Percentiles rank a stretch among this genome's conserved stretches.
Evolutionary conservation across 2,329 filamentous ascomycete species (phyloP).

Genomic region (Herpotrichia juniperi): DNA sequence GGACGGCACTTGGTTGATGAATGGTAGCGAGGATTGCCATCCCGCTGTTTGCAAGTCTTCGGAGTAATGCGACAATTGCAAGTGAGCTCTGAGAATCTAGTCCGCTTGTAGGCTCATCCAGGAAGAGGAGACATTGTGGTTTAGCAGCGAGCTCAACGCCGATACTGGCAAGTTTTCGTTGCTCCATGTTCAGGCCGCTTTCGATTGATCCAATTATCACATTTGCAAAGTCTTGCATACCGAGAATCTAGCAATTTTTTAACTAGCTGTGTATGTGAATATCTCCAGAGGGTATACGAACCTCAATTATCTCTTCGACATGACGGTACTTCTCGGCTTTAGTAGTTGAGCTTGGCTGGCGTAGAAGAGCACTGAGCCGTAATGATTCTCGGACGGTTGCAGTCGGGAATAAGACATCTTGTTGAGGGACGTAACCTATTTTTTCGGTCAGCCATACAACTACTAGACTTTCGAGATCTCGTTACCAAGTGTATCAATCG

Average conservation of each 20-base stretch:
- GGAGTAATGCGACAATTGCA: slow-evolving; percentile 95
- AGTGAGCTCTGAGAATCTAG: slow-evolving; percentile 96
- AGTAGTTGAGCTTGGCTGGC: slow-evolving; percentile 60
- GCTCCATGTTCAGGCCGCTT: slow-evolving; percentile 64
- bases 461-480: slow-evolving; percentile 34
- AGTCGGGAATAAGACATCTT: slow-evolving; percentile 81
- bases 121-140: slow-evolving; percentile 86
- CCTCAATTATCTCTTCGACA: slow-evolving; percentile 49
- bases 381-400: slow-evolving; percentile 77
- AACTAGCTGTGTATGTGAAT: too few species aligned
- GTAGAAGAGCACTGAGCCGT: slow-evolving; percentile 63
- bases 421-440: slow-evolving; percentile 87
- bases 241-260: slow-evolving; percentile 62
- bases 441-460: slow-evolving; percentile 76
- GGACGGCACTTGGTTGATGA: slow-evolving; percentile 96
- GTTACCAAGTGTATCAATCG: too few species aligned
- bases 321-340: slow-evolving; percentile 62
- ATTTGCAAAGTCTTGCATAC: slow-evolving; percentile 64
- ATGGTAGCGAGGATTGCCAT: slow-evolving; percentile 98
- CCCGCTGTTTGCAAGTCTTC: slow-evolving; percentile 92
- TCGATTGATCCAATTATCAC: slow-evolving; percentile 63
- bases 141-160: slow-evolving; percentile 60
- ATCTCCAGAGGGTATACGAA: too few species aligned
- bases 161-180: slow-evolving; percentile 66
- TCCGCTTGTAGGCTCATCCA: slow-evolving; percentile 96